A percentile compares a stretch with the other conserved stretches of the same genome.
These are phyloP conservation scores for Geranomyces variabilis DNA, from an alignment of 192 early-diverging fungal species.

Conservation along the genomic window DNA sequence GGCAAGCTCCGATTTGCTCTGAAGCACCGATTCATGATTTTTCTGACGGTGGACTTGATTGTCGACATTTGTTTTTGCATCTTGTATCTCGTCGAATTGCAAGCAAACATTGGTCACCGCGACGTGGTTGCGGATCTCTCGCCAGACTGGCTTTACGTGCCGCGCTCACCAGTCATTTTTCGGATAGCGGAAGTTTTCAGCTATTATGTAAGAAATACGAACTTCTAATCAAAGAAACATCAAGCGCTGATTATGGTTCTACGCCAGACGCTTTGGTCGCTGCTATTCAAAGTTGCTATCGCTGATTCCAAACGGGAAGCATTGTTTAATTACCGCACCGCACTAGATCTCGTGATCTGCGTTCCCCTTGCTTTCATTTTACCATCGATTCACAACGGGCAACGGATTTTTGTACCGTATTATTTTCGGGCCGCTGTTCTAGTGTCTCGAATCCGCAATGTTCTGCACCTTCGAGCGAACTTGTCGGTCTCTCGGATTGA, in stretches of 20 bases:
- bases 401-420: slow-evolving; percentile 43
- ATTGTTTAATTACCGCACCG: slow-evolving; percentile 13
- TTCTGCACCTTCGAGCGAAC: slow-evolving; percentile 52
- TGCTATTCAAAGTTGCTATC: too few species aligned
- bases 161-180: slow-evolving; percentile 3
- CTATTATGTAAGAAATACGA: slow-evolving; percentile 13
- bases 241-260: neutral
- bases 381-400: neutral
- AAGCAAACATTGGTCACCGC: slow-evolving; percentile 35
- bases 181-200: slow-evolving; percentile 10
- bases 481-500: slow-evolving; percentile 24
- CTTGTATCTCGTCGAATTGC: slow-evolving; percentile 63
- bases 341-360: slow-evolving; percentile 55
- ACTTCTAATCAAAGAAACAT: slow-evolving; percentile 7
- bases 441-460: slow-evolving; percentile 56
- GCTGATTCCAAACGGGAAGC: slow-evolving; percentile 20
- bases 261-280: too few species aligned
- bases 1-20: slow-evolving; percentile 1
- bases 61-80: slow-evolving; percentile 61
- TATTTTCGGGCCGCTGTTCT: slow-evolving; percentile 60
- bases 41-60: slow-evolving; percentile 43
- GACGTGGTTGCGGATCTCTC: slow-evolving; percentile 33
- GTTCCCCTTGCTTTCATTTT: slow-evolving; percentile 57
- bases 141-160: slow-evolving; percentile 58
- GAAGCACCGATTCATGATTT: neutral